phyloP scores from a whole-genome alignment of 2,329 filamentous ascomycete species.

The Neopestalotiopsis clavispora region DNA sequence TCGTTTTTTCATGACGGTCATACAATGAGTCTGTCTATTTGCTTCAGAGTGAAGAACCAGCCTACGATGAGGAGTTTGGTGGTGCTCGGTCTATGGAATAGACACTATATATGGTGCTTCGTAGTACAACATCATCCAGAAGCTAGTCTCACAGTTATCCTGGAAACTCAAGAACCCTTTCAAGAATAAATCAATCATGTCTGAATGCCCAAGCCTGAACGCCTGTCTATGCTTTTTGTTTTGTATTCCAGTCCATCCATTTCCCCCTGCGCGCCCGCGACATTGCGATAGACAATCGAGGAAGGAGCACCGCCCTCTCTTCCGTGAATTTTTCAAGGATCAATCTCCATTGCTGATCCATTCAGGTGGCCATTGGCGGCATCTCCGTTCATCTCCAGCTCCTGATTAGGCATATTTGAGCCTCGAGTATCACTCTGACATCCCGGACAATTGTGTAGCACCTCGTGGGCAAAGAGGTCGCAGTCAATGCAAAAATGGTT shows the following conservation, averaged over 20 bases:
- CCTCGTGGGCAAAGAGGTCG: constrained; percentile 92
- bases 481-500: constrained; percentile 98
- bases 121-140: background rate
- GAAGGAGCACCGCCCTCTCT: background rate
- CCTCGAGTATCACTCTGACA: constrained; percentile 66
- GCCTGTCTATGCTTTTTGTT: constrained; percentile 16
- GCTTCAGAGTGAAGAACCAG: too few species aligned
- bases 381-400: constrained; percentile 31
- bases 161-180: background rate
- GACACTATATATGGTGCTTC: background rate
- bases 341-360: constrained; percentile 50
- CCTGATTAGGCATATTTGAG: constrained; percentile 18
- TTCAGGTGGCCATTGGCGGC: constrained; percentile 29
- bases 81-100: background rate
- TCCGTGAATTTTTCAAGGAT: constrained; percentile 33
- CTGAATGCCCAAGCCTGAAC: constrained; percentile 1
- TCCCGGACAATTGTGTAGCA: constrained; percentile 94
- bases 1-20: too few species aligned
- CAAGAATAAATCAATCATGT: background rate
- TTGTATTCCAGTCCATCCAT: background rate
- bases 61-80: background rate
- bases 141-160: background rate
- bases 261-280: background rate
- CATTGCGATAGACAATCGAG: background rate
- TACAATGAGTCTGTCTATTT: too few species aligned